These are phyloP conservation scores for Pleodorina starrii DNA, from an alignment of 139 green algal genomes.

Conservation along the genomic window DNA sequence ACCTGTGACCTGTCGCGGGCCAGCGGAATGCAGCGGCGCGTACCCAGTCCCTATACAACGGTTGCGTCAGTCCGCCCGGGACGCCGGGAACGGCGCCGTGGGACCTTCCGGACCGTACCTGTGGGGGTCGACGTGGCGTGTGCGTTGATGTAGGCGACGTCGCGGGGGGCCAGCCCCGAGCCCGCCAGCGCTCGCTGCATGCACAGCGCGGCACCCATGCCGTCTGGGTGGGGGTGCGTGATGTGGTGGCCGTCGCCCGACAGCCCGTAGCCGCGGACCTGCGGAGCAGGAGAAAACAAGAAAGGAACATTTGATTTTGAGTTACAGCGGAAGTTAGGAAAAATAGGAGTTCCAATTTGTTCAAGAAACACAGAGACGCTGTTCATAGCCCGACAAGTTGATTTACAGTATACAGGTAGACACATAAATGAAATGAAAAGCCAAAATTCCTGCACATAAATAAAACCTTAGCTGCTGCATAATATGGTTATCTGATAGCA, in stretches of 20 bases:
- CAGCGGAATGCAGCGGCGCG: too few relatives aligned
- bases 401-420: not conserved
- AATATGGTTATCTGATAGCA: too few relatives aligned
- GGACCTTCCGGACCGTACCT: slow-evolving; percentile 51
- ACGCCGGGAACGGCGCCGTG: too few relatives aligned
- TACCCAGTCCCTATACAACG: too few relatives aligned
- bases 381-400: not conserved
- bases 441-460: not conserved
- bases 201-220: slow-evolving; percentile 48
- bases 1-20: too few relatives aligned
- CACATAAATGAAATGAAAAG: not conserved
- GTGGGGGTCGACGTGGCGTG: slow-evolving; percentile 91
- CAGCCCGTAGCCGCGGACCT: slow-evolving; percentile 88
- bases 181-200: slow-evolving; percentile 67
- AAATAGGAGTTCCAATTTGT: too few relatives aligned
- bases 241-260: slow-evolving; percentile 95
- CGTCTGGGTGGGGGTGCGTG: slow-evolving; percentile 83
- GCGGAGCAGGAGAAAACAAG: not conserved
- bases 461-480: too few relatives aligned
- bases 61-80: too few relatives aligned
- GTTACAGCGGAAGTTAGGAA: too few relatives aligned
- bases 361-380: not conserved
- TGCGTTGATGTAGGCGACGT: slow-evolving; percentile 94
- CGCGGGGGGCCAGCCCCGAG: slow-evolving; percentile 60
- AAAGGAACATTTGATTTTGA: not conserved